Evolutionary conservation across 495 filamentous ascomycete genomes (phyloP), one percentile per base, ranked within the genome.

Genomic region (Physcia stellaris): DNA sequence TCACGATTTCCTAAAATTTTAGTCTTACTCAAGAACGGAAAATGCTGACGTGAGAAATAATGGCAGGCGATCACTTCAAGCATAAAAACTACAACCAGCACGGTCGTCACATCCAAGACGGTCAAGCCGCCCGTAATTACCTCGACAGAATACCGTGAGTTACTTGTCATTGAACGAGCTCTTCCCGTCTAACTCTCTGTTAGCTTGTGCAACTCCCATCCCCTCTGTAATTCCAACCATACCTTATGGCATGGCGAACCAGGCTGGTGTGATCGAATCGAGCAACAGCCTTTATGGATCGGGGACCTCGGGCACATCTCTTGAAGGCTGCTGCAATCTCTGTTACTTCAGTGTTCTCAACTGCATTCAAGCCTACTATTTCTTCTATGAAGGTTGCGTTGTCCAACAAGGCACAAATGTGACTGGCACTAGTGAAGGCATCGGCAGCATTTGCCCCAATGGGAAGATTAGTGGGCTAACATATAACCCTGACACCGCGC

Each of bases 321-420:
- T 43, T 2, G 20, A 35, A 28, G 45, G 37, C 7, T 50, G 48
- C 45, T 50, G 48, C 40, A 50, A 48, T 39, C 22, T 43, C 1
- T 50, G 48, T 31, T 50, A 42, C 35, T 50, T 50, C 35, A 40
- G 41, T 11, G 18, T 50, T 3, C 33, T 35, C 2, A 43, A 50
- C 22, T 50, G 48, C 23, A 35, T 48, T 1, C 44, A 50, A 27
- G 48, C 48, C 7, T 47, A 35, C 24, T 50, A 36, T 31, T 50
- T 43, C n/a, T 48, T 26, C 31, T 50, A 50, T 32, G 35, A 50
- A 32, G 48, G 48, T 12, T 50, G 48, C 31, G 44, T 50, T 7
- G 40, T 47, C 15, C 33, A 32, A 17, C 32, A 43, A 24, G 44
- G 33, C 11, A 36, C 28, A 10, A 28, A 39, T 16, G 22, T 40